Evolutionary conservation across 2,329 filamentous ascomycete genomes (phyloP), one percentile per base, ranked within the genome.

Genomic region (Monilinia fructicola): DNA sequence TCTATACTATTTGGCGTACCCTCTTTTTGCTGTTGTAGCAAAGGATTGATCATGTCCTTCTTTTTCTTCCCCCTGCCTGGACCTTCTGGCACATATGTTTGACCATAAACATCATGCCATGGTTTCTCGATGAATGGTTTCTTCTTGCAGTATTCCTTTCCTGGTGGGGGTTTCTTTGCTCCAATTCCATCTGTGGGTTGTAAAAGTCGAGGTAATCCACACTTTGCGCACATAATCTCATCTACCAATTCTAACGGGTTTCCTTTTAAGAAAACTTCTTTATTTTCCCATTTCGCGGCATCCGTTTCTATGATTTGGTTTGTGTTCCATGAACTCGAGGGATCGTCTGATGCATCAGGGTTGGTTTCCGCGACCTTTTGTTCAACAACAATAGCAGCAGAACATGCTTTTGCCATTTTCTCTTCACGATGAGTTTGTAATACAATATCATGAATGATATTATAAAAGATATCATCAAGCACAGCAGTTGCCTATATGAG

Each of bases 11-110:
- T 78, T 77, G 75, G 78, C 81, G 74, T 74, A 28, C 63, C 66
- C 61, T 73, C 71, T 62, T 72, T 74, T 38, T 67, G 56, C 64
- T 72, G 70, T 67, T 72, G 68, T 54, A 70, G 69, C 52, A 74
- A 60, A 46, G 71, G 71, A 65, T 85, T 87, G 76, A 87, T 85
- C 80, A 88, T 87, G 76, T 88, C 90, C 82, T 91, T 92, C 84
- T 90, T 92, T 81, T 90, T 91, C 80, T 90, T 91, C 79, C 90
- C 91, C 80, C 90, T 90, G 68, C 90, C 90, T 68, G 89, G 84
- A 18, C 87, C 87, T 28, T 89, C 88, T 23, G 87, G 87, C 18
- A 91, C 88, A 84, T 91, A 93, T 38, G 89, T 91, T 78, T 93
- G 91, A 61, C 90, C 90, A 77, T 93, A 93, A 70, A 93, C 91